Base-by-base conservation (phyloP, 352 stramenopile species). In the Pythium guiyangense region DNA sequence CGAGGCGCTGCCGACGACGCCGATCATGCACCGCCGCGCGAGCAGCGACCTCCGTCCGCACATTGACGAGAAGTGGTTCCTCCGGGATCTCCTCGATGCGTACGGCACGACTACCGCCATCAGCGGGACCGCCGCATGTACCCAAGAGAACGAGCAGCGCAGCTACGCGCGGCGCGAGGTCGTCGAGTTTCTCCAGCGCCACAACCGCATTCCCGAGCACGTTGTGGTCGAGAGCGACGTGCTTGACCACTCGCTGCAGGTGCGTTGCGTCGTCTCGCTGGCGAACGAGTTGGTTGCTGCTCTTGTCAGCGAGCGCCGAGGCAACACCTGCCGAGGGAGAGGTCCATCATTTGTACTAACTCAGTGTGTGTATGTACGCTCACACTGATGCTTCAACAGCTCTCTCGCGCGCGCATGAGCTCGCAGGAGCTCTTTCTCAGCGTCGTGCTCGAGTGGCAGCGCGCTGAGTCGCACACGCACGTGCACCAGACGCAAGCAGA, bases 401-500 rank as follows among this genome's bases (percentile, higher is more conserved):
- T 71, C 27, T 71, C 65, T 15, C 72, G 70, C 29, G 72, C 74
- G 20, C 67, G 65, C 0, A 57, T 85, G 52, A 85, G 65, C 66
- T 88, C 77, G 17, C 79, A 92, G 42, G 79, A 90, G 57, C 74
- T 92, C n/a, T 92, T 92, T 60, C 63, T 92, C 39, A 89, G 78
- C 59, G 83, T 90, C 47, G 79, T 92, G 52, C 73, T 90, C 55
- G 78, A 90, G 65, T 92, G 82, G 79, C 79, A 92, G 59, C 63
- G 67, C n/a, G 59, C 66, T 2, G 52, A 55, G 25, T 45, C 58
- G 49, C 44, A 42, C 37, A 63, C 64, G 25, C 53, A 63, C 25
- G 51, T 44, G 26, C 11, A 37, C 5, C 49, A 47, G 34, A 48
- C 26, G 12, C 4, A 18, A 12, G 17, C 48, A 60, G 25, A 40